Base-by-base conservation (phyloP, 805 yeast genomes). In the Ogataea corticis region DNA sequence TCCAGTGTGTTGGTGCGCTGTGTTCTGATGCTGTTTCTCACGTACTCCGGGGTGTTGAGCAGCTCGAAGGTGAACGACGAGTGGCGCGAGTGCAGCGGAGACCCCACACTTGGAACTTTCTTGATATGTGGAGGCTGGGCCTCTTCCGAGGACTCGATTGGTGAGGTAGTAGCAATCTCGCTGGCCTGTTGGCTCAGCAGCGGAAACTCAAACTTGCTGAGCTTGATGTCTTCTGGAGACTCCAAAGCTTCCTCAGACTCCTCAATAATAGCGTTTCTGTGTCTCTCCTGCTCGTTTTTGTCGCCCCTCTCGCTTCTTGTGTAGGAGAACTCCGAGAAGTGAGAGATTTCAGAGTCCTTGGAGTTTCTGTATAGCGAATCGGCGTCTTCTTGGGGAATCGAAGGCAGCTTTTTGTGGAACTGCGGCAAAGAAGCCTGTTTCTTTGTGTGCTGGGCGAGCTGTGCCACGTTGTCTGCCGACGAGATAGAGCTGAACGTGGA, bases 21-120 rank as follows among this genome's bases (percentile, higher is more conserved):
- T 4, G 39, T 19, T 14, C 15, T 32, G 18, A 32, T 17, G 17
- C 38, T 35, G 33, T 36, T 18, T 32, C 36, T 42, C 15, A 48
- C 38, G 33, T 36, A 35, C 14, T 51, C 55, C 3, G 58, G 58
- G 10, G 58, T 49, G 15, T 41, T 40, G 7, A 58, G 41, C 13
- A 57, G 40, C 46, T 58, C 58, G 44, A 56, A 54, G 7, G 57
- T 57, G 49, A 60, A 57, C 18, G 63, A 54, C 2, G 63, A 58
- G 39, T 58, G 37, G 29, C 61, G 55, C n/a, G 61, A 58, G 36
- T 57, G 54, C 12, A 38, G 3, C 12, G 63, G 63, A 3, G 61
- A 57, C 3, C 57, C 56, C 12, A 53, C 36, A 10, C 57, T 51
- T 3, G 54, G 32, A 19, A 57, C 58, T 38, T 56, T 55, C 14